A percentile compares a stretch with the other conserved stretches of the same genome.
Evolutionary conservation across 1,284 basidiomycete genomes (phyloP).

Genomic region (Trichosporon ovoides): DNA sequence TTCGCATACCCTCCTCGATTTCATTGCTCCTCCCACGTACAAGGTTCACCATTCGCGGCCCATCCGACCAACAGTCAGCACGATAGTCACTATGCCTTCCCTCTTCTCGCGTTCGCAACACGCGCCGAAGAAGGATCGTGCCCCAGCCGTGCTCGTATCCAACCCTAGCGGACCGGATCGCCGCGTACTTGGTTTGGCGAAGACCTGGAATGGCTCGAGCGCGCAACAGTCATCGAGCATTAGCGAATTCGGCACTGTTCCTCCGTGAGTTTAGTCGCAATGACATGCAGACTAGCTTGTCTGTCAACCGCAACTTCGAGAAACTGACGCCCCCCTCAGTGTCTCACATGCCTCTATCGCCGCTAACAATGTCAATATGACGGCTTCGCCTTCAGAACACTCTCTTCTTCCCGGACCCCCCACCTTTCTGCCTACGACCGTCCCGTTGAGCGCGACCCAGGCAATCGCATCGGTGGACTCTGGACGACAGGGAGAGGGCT

Average conservation of each 20-base stretch:
- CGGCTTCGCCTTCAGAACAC: conserved; percentile 2
- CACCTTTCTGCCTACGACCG: conserved; percentile 30
- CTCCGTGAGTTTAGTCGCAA: conserved; percentile 2
- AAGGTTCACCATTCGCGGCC: neutral
- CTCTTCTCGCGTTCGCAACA: conserved; percentile 25
- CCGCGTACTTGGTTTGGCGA: conserved; percentile 15
- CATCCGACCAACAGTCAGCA: neutral
- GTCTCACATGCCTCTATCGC: neutral
- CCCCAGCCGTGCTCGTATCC: conserved; percentile 17
- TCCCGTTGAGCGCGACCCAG: conserved; percentile 27
- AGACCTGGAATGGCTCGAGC: conserved; percentile 21
- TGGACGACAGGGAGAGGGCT: conserved; percentile 25
- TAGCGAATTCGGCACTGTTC: conserved; percentile 21
- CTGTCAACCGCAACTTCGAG: neutral
- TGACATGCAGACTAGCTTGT: neutral
- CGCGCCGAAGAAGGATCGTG: conserved; percentile 20
- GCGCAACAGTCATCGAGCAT: conserved; percentile 6
- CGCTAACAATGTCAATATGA: neutral
- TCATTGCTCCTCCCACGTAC: neutral
- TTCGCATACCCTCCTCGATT: neutral
- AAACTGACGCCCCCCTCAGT: neutral
- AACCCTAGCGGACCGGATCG: conserved; percentile 12
- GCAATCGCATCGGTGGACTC: conserved; percentile 33
- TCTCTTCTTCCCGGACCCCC: conserved; percentile 31
- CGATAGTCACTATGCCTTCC: conserved; percentile 15